Base-by-base conservation (phyloP, 352 stramenopile species). In the Phytophthora pinifolia region DNA sequence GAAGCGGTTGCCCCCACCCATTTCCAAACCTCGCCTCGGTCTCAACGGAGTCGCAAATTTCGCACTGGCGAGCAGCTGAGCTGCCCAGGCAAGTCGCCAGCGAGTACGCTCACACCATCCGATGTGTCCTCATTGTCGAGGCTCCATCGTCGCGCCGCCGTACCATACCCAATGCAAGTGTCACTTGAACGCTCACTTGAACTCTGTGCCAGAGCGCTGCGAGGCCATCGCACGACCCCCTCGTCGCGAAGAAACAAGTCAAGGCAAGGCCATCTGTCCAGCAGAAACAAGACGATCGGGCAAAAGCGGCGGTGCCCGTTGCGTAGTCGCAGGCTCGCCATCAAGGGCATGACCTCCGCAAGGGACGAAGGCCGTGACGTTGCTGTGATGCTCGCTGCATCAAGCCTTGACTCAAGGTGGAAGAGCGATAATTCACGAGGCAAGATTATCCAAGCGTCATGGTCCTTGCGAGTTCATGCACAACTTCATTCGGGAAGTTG, bases 1-100 rank as follows among this genome's bases (percentile, higher is more conserved):
- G 17, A 67, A 67, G 29, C 62, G 50, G 52, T 32, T 62, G 12
- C 46, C 46, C 9, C 59, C 46, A 2, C 34, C 30, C 34, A 59
- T 59, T 38, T n/a, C 14, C 22, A 30, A 8, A 9, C 13, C 37
- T 36, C 18, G 9, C 29, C 27, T 37, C 12, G 22, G 3, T 27
- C 22, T 27, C 22, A 6, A 27, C 4, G n/a, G 22, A 14, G 25
- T 8, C 17, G 32, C 25, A 22, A 53, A 61, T 46, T 43, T 31
- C 34, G 35, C 12, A 61, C 42, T 54, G 53, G 30, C 18, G 41
- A 47, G 27, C 25, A 10, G 31, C 20, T 37, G 2, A 7, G 25
- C 25, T 29, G 25, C 25, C 25, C 25, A 29, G 25, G n/a, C 44
- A 27, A 25, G 33, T 33, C 25, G 33, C 29, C 22, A 45, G 20